phyloP scores from a whole-genome alignment of 805 yeast species.

The Isabelozyma rhagii region DNA sequence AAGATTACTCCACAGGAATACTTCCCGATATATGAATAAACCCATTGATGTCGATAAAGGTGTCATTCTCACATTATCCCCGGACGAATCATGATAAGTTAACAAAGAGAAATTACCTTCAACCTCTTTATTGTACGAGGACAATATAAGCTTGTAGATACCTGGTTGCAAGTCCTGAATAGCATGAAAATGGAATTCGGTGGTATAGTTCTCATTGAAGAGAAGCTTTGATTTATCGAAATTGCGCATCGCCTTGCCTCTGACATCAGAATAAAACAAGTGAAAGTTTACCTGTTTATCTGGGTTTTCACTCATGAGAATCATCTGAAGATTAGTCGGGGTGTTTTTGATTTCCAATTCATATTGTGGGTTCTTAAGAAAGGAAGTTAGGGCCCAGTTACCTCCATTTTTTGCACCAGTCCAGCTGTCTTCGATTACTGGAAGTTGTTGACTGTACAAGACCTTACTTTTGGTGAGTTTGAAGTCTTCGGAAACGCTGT shows the following conservation, averaged over 20 bases:
- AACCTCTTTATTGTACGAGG: constrained; percentile 38
- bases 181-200: constrained; percentile 14
- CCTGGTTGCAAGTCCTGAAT: constrained; percentile 25
- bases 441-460: constrained; percentile 12
- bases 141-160: constrained; percentile 43
- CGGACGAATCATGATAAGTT: constrained; percentile 18
- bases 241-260: constrained; percentile 12
- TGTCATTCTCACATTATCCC: constrained; percentile 4
- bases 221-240: constrained; percentile 29
- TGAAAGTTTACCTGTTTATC: constrained; percentile 39
- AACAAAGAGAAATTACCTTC: constrained; percentile 28
- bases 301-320: constrained; percentile 16
- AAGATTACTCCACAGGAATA: constrained; percentile 36
- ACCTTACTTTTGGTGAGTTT: constrained; percentile 27
- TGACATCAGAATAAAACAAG: constrained; percentile 37
- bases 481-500: constrained; percentile 22
- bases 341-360: constrained; percentile 16
- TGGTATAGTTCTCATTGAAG: constrained; percentile 32
- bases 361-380: constrained; percentile 56
- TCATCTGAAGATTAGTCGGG: constrained; percentile 14
- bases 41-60: constrained; percentile 30
- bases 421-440: constrained; percentile 44
- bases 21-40: constrained; percentile 21
- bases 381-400: constrained; percentile 46
- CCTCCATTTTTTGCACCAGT: constrained; percentile 48